Evolutionary conservation across 179 eudicot species (phyloP), one percentile per base, ranked within the genome.

Genomic region (Camellia oleifera): DNA sequence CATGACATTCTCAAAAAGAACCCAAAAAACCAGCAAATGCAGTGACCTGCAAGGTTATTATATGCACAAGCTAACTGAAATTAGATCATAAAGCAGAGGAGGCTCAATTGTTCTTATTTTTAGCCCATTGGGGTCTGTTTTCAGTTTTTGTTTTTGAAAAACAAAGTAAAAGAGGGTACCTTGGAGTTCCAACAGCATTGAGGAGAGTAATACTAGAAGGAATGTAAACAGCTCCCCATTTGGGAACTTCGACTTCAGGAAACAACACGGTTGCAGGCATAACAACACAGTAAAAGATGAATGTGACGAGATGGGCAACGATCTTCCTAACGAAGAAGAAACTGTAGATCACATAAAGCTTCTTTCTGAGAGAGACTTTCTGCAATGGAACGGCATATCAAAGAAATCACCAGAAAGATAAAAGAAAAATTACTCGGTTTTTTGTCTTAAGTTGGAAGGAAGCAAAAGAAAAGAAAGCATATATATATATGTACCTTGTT

Each of bases 1-100:
- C 98, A 93, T 93, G 3, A 93, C 98, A 62, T 93, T 93, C 85
- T 93, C 98, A 54, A 92, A 93, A 10, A 93, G 84, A 54, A 93
- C 90, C 98, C 98, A 93, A 72, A 87, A 91, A 4, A 93, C 90
- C 45, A 93, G 77, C 6, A 93, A 80, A 83, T 93, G 97, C 9
- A 93, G 81, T 23, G 98, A 93, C 72, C 94, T 91, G 84, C 80
- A 86, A 7, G 17, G 54, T 48, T 2, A 77, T 65, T 11, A 9
- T 54, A 13, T 7, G 10, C 10, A 66, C 48, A 64, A 52, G 73
- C 42, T 20, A 75, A 69, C 3, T 45, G 18, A 17, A 10, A n/a
- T 17, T 10, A 9, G 3, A 1, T 2, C 26, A 40, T 12, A 20
- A 18, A 56, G 11, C 32, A 73, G 62, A 20, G 0, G 44, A 54